Conservation (phyloP, 1,284 basidiomycete species). For the Cerrena zonata region DNA sequence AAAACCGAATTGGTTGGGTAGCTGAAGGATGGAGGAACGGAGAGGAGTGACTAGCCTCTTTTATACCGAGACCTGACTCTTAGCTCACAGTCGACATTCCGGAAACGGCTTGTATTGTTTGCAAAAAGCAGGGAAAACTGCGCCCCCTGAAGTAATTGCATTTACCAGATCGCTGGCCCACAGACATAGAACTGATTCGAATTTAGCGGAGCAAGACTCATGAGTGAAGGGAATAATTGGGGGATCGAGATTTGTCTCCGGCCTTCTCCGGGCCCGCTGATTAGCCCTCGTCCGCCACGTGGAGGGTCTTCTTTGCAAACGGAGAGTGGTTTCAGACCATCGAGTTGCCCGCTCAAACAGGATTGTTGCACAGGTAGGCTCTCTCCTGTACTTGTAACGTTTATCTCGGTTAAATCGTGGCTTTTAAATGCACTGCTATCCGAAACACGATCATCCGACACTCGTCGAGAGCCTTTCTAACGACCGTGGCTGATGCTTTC, state of each 20-base stretch:
- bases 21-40: neutral
- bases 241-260: neutral
- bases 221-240: neutral
- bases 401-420: no score
- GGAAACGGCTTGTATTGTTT: neutral
- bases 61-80: neutral
- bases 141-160: neutral
- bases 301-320: no score
- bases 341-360: no score
- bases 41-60: neutral
- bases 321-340: no score
- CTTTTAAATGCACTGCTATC: no score
- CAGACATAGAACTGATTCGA: neutral
- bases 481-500: no score
- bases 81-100: neutral
- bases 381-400: no score
- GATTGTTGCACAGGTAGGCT: no score
- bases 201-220: neutral
- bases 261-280: neutral
- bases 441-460: no score
- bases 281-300: neutral
- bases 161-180: neutral
- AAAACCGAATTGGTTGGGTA: neutral
- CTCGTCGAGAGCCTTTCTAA: no score
- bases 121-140: neutral